Evolutionary conservation across 2,329 filamentous ascomycete species (phyloP), one percentile per base, ranked within the genome.

Genomic region (Knufia petricola): DNA sequence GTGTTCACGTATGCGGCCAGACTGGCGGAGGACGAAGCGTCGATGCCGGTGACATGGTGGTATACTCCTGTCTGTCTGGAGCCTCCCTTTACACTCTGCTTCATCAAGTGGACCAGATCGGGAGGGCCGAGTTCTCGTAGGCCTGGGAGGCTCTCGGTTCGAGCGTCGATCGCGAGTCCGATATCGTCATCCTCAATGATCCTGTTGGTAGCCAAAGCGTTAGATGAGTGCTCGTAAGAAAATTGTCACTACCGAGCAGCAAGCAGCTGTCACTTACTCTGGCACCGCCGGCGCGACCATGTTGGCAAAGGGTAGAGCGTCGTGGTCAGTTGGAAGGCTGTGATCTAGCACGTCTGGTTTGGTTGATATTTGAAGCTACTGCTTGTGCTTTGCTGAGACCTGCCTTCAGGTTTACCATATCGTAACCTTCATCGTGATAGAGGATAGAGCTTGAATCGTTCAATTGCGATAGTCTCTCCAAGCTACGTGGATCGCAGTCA

Each of bases 1-100:
- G 90, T 96, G 68, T 96, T 98, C 70, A 98, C 94, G 69, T 98
- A 98, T 59, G 92, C 92, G 34, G 92, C 92, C 51, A 98, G 73
- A 69, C 90, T 96, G 51, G 92, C 92, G 8, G 92, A 96, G 4
- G 92, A 96, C 1, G 92, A 98, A 42, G 92, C 92, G 69, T 98
- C 92, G 63, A 95, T 83, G 52, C 92, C 92, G 32, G 88, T 95
- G 59, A 95, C 89, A 81, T 98, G 92, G 67, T 98, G 92, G 65
- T 98, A 98, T 49, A 95, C 83, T 51, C 92, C 92, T 53, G 82
- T 82, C 85, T 95, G 59, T 19, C 54, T 53, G 23, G 24, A 50
- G 50, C 47, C 52, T 39, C 52, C 54, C 49, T 58, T 79, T 61
- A 76, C 70, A 9, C 77, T 75, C 61, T 81, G 78, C 64, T 95